Evolutionary conservation across 371 early-diverging fungal genomes (phyloP), one percentile per base, ranked within the genome.

Genomic region (Fennellomyces sp.): DNA sequence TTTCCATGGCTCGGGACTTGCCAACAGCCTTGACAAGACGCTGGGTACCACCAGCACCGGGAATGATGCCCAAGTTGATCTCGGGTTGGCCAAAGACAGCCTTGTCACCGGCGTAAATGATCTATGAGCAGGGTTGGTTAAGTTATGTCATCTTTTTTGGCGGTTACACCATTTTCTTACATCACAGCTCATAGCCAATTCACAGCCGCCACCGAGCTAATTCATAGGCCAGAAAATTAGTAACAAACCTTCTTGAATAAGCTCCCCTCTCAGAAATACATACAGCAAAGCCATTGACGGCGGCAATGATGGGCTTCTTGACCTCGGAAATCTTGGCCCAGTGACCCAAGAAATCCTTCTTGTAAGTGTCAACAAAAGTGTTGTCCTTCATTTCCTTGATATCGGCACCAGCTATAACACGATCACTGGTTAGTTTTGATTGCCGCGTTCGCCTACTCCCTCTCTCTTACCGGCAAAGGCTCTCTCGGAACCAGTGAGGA

Each of bases 31-130:
- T 88, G 56, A 92, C 91, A 68, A 98, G 85, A 58, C 99, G 88
- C 75, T 95, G 94, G 31, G 93, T 92, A 62, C 94, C 94, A 61
- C 94, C 94, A 47, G 92, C 94, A 58, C 91, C 86, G 70, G 95
- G 97, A 58, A 98, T 96, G 31, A 91, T 88, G 68, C 97, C 99
- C 58, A 98, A 87, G 78, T 94, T 98, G 80, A 98, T 98, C 70
- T 98, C 99, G 30, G 99, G 99, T 78, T 98, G 99, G 35, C 96
- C 97, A 75, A 98, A 98, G 53, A 90, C 88, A 36, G 99, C 99
- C 65, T 89, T 93, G 52, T 95, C 95, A 68, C 98, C 97, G 50
- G 99, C 99, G 70, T 97, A 98, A 79, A 98, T 97, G 73, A 98
- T 94, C 80, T 98, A 35, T 19, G 3, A 21, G 17, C 23, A 28